Evolutionary conservation across 352 stramenopile species (phyloP).

Genomic region (Globisporangium emineosum): DNA sequence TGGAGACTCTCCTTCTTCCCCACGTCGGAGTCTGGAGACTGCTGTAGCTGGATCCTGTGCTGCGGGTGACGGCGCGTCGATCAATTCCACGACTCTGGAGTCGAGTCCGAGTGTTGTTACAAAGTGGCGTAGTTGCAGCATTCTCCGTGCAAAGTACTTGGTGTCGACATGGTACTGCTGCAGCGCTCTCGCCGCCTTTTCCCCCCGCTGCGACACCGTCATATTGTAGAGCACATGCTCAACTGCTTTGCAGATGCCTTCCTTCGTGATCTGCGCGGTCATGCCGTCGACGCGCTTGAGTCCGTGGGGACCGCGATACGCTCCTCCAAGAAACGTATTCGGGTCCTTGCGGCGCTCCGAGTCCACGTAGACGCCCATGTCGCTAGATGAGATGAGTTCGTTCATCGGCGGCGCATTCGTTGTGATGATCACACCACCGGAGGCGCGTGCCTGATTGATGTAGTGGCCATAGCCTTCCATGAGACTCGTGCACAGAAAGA

Average conservation of each 20-base stretch:
- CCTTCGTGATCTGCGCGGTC: slow-evolving; percentile 24
- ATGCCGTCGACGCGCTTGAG: slow-evolving; percentile 30
- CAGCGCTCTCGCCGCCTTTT: slow-evolving; percentile 24
- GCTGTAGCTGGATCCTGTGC: background rate
- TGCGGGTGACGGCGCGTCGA: background rate
- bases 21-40: background rate
- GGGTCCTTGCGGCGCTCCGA: slow-evolving; percentile 4
- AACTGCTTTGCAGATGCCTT: slow-evolving; percentile 36
- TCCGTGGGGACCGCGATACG: slow-evolving; percentile 18
- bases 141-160: slow-evolving; percentile 41
- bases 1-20: background rate
- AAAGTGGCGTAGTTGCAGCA: slow-evolving; percentile 23
- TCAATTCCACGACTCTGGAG: background rate
- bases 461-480: slow-evolving; percentile 70
- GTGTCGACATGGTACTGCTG: slow-evolving; percentile 49
- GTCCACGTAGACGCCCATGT: slow-evolving; percentile 8
- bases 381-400: slow-evolving; percentile 30
- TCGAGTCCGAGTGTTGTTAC: background rate
- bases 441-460: slow-evolving; percentile 59
- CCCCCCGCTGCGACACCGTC: slow-evolving; percentile 22
- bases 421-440: slow-evolving; percentile 37
- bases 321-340: slow-evolving; percentile 34
- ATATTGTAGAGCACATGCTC: slow-evolving; percentile 28
- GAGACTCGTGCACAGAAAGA: slow-evolving; percentile 51
- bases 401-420: slow-evolving; percentile 54